Evolutionary conservation across 179 eudicot species (phyloP).

Genomic region (Spergularia azorica): DNA sequence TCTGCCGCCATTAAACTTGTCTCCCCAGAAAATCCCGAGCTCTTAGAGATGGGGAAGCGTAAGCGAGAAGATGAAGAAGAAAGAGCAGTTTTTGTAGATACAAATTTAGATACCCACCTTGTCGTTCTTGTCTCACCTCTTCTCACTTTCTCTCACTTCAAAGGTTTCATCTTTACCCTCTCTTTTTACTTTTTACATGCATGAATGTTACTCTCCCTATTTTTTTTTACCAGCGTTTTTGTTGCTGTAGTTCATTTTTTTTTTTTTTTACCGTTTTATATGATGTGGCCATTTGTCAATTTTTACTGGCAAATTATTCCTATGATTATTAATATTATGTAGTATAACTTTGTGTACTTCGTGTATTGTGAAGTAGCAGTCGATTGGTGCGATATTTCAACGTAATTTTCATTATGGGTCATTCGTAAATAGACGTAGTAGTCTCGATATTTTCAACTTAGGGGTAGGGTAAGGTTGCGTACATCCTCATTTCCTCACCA

Average conservation of each 20-base stretch:
- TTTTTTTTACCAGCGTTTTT: background rate
- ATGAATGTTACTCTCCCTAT: too few species aligned
- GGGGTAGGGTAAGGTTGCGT: background rate
- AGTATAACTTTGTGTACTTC: background rate
- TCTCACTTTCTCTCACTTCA: slow-evolving; percentile 18
- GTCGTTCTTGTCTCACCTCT: slow-evolving; percentile 47
- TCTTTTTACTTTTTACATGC: background rate
- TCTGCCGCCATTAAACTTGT: slow-evolving; percentile 28
- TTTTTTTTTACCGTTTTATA: background rate
- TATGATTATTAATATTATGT: background rate
- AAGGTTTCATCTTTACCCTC: slow-evolving; percentile 12
- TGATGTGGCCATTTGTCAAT: background rate
- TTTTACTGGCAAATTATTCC: background rate
- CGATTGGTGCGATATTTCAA: too few species aligned
- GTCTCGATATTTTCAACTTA: too few species aligned
- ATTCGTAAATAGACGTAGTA: too few species aligned
- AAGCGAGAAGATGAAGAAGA: background rate
- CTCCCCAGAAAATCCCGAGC: background rate
- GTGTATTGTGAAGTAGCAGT: background rate
- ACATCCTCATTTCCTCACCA: background rate
- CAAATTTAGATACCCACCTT: slow-evolving; percentile 63
- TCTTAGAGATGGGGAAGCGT: slow-evolving; percentile 17
- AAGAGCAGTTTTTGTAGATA: slow-evolving; percentile 54
- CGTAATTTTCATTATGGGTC: too few species aligned
- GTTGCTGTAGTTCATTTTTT: background rate